Evolutionary conservation across 495 filamentous ascomycete species (phyloP).

Genomic region (Podospora conica): DNA sequence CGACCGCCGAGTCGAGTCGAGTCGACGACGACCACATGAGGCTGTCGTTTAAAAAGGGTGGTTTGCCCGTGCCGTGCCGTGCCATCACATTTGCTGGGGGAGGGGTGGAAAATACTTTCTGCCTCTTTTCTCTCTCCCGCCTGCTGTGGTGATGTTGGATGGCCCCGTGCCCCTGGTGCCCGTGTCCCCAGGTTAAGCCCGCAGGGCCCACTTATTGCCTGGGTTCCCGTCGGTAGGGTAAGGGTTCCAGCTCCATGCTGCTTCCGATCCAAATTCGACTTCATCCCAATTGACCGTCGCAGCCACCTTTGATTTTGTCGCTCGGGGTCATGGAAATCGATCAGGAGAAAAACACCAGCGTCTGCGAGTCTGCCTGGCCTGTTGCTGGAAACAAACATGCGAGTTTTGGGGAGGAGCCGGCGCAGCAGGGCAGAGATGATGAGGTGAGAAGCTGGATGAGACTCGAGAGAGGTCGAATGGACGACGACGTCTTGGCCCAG

Average conservation of each 20-base stretch:
- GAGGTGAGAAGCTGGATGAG: not conserved
- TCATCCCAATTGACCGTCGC: not conserved
- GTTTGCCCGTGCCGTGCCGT: slow-evolving; percentile 8
- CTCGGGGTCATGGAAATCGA: no score
- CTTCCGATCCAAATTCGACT: not conserved
- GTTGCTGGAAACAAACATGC: not conserved
- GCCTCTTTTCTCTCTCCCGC: not conserved
- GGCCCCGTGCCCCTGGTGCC: not conserved
- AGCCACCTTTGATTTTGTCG: not conserved
- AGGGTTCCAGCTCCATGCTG: not conserved
- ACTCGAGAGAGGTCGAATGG: not conserved
- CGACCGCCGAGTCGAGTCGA: not conserved
- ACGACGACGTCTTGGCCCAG: not conserved
- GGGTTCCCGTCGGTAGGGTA: not conserved
- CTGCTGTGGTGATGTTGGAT: not conserved
- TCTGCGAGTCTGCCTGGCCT: not conserved
- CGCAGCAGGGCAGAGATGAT: not conserved
- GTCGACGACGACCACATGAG: not conserved
- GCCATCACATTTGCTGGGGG: not conserved
- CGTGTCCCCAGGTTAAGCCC: not conserved
- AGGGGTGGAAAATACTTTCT: slow-evolving; percentile 1
- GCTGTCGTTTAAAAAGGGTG: not conserved
- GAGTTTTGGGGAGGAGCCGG: no score
- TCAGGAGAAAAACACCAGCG: no score
- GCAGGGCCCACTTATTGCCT: not conserved